Evolutionary conservation across 208 protist genomes (phyloP).

Genomic region (Trypanosoma cruzi): DNA sequence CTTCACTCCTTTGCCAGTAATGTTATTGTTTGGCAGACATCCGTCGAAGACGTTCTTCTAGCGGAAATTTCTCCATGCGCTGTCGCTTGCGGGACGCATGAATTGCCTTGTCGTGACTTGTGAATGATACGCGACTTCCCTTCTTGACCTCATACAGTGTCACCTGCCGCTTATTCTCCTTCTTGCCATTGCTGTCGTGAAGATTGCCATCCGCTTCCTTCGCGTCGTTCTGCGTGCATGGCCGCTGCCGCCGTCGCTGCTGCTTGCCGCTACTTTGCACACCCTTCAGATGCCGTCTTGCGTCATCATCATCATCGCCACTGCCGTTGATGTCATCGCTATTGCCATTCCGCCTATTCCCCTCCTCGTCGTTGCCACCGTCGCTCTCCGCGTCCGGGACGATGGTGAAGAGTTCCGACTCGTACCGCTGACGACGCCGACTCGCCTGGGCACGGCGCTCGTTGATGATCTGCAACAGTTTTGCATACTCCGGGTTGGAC

Average conservation of each 20-base stretch:
- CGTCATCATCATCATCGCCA: conserved; percentile 45
- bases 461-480: conserved; percentile 78
- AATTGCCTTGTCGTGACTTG: conserved; percentile 71
- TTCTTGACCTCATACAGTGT: conserved; percentile 76
- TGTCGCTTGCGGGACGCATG: conserved; percentile 74
- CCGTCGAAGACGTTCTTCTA: conserved; percentile 73
- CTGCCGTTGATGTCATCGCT: conserved; percentile 2
- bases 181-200: too few species aligned
- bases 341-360: too few species aligned
- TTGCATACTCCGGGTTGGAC: conserved; percentile 81
- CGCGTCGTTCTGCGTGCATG: neutral
- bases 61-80: conserved; percentile 64
- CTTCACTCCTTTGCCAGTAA: neutral
- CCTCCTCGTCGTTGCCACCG: neutral
- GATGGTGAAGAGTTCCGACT: conserved; percentile 76
- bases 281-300: conserved; percentile 59
- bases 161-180: conserved; percentile 30
- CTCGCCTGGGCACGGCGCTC: conserved; percentile 72
- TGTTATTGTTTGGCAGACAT: conserved; percentile 17
- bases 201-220: neutral
- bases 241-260: conserved; percentile 13
- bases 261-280: conserved; percentile 77
- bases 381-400: conserved; percentile 55
- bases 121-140: conserved; percentile 48
- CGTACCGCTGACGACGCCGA: conserved; percentile 67